Conservation (phyloP, 257 asterid genomes). For the Nicotiana obtusifolia region DNA sequence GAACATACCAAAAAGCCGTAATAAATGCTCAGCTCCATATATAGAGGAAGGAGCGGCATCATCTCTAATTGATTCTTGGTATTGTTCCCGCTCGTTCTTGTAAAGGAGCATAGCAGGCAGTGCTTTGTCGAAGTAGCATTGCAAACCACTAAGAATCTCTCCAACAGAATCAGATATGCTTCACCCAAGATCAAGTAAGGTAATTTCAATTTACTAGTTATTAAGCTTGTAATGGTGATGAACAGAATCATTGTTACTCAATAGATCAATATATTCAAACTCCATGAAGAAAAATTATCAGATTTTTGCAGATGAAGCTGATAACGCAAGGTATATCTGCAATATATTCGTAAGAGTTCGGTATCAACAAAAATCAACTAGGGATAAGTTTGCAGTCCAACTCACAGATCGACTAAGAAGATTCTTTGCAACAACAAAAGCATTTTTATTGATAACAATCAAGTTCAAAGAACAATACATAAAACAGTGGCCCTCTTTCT, state of each 20-base stretch:
- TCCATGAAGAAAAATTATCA: not conserved
- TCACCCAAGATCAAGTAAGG: slow-evolving; percentile 22
- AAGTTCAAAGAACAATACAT: not conserved
- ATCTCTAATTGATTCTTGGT: slow-evolving; percentile 32
- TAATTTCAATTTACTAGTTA: not conserved
- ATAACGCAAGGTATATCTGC: not conserved
- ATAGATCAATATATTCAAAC: not conserved
- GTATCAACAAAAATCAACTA: not conserved
- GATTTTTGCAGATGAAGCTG: slow-evolving; percentile 5
- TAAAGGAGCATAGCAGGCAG: slow-evolving; percentile 68
- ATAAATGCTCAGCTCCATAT: slow-evolving; percentile 78
- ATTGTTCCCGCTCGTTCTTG: slow-evolving; percentile 60
- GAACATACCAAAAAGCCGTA: slow-evolving; percentile 67
- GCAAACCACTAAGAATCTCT: slow-evolving; percentile 52
- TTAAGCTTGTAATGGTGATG: not conserved
- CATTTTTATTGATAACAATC: not conserved
- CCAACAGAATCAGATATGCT: slow-evolving; percentile 42
- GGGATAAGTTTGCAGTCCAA: not conserved
- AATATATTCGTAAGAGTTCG: not conserved
- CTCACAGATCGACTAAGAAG: not conserved
- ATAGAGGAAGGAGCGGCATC: slow-evolving; percentile 47
- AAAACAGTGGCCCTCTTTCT: not conserved
- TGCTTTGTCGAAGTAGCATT: slow-evolving; percentile 62
- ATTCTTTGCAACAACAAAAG: not conserved
- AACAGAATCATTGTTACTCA: not conserved